Evolutionary conservation across 192 early-diverging fungal genomes (phyloP), one percentile per base, ranked within the genome.

Genomic region (Backusella circina): DNA sequence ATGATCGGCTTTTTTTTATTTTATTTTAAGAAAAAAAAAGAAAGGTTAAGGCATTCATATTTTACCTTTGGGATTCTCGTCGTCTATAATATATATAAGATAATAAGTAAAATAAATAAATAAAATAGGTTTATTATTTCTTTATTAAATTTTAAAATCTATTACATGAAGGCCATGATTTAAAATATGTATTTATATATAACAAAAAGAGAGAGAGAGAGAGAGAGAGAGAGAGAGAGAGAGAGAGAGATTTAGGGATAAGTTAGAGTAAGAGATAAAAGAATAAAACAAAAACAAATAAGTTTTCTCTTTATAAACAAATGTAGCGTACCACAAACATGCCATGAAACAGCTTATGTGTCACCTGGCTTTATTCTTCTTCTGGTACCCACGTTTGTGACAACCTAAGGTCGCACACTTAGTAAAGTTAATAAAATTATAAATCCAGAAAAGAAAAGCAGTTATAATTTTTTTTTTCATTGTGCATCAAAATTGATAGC

Each of bases 261-360:
- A 26, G 12, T 10, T 57, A 10, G 23, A 57, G 51, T 57, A 67
- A 33, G 65, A 35, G 33, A 67, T 35, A 33, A 67, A 67, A 67
- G 33, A 67, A 67, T 18, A 35, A 10, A 67, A 67, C 4, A 67
- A 35, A 67, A 67, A 67, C 8, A 68, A 68, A 68, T 23, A 68
- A 23, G 2, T 16, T 37, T 28, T 28, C 23, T 61, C 23, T 61
- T 57, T 61, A 61, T 61, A 61, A 61, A 28, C 23, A 28, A 28
- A 61, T 61, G 23, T 61, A n/a, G 54, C 23, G 54, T 61, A 61
- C 12, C 54, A 61, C 54, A 61, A 61, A 61, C 54, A 61, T 61
- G 54, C 54, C 54, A 61, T 61, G 54, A 61, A 61, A 61, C 54
- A 61, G 23, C 54, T 61, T 61, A 12, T 61, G 54, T 61, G 26